Evolutionary conservation across 1,284 basidiomycete genomes (phyloP).

Genomic region (Ustilago hordei): DNA sequence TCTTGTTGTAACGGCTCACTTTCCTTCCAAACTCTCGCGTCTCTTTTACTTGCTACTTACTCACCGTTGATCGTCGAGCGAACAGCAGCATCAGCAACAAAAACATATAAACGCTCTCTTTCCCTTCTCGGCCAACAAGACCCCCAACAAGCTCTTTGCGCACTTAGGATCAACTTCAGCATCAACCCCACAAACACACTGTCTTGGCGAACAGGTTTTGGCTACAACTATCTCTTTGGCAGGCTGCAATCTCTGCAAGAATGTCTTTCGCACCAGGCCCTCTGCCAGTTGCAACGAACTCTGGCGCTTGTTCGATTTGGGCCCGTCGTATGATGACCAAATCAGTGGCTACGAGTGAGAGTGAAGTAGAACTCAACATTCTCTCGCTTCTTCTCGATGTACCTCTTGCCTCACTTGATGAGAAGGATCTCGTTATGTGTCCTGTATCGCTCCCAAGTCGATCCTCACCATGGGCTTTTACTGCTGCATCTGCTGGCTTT

Average conservation of each 20-base stretch:
- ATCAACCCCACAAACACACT: background rate
- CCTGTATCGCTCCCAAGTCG: conserved; percentile 16
- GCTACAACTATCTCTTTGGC: conserved; percentile 8
- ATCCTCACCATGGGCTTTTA: conserved; percentile 7
- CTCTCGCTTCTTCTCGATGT: conserved; percentile 39
- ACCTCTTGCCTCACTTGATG: conserved; percentile 27
- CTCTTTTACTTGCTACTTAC: conserved; percentile 1
- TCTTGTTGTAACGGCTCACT: conserved; percentile 11
- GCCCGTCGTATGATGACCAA: conserved; percentile 39
- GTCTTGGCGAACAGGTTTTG: background rate
- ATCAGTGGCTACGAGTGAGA: conserved; percentile 10
- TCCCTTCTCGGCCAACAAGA: background rate
- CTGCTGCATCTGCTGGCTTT: conserved; percentile 1
- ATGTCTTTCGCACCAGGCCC: conserved; percentile 21
- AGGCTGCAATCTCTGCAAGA: conserved; percentile 12
- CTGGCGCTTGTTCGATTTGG: conserved; percentile 34
- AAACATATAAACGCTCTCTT: conserved; percentile 2
- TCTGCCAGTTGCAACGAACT: conserved; percentile 2
- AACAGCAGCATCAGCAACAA: background rate
- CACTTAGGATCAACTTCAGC: background rate
- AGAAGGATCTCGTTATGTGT: background rate
- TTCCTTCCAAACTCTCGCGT: conserved; percentile 1
- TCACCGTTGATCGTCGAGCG: background rate
- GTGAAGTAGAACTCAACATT: conserved; percentile 45
- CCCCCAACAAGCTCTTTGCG: background rate